Percentiles rank a stretch among this genome's conserved stretches.
Evolutionary conservation across 2,329 filamentous ascomycete genomes (phyloP).

Genomic region (Clonostachys chloroleuca): DNA sequence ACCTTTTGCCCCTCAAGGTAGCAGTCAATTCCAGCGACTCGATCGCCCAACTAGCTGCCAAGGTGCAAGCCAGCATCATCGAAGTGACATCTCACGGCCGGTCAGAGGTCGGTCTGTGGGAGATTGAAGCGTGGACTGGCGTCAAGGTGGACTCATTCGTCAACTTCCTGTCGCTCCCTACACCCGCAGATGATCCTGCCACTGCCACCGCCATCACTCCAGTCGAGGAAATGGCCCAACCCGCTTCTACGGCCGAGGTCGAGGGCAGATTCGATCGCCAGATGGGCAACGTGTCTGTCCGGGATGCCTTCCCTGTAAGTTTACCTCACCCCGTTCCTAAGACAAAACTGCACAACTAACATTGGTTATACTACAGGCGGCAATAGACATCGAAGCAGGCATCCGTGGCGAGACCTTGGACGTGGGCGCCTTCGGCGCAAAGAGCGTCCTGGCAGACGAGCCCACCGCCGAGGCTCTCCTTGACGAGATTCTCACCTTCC

Average conservation of each 20-base stretch:
- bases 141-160: slow-evolving; percentile 68
- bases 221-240: no score
- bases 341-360: no score
- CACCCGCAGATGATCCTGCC: background rate
- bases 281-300: slow-evolving; percentile 1
- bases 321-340: background rate
- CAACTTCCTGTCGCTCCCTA: slow-evolving; percentile 67
- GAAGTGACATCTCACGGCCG: slow-evolving; percentile 45
- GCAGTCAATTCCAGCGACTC: slow-evolving; percentile 6
- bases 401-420: slow-evolving; percentile 21
- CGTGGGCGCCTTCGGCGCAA: slow-evolving; percentile 34
- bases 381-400: slow-evolving; percentile 34
- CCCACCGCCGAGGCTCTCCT: slow-evolving; percentile 16
- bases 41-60: slow-evolving; percentile 38
- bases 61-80: slow-evolving; percentile 65
- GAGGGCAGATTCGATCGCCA: background rate
- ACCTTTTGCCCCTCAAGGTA: slow-evolving; percentile 66
- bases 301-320: slow-evolving; percentile 24
- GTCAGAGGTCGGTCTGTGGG: slow-evolving; percentile 56
- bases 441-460: slow-evolving; percentile 12
- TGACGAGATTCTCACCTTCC: slow-evolving; percentile 10
- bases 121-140: slow-evolving; percentile 74
- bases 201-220: background rate
- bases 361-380: slow-evolving; percentile 10
- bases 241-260: no score